Evolutionary conservation across 2,329 filamentous ascomycete genomes (phyloP), one percentile per base, ranked within the genome.

Genomic region (Neonectria coccinea): DNA sequence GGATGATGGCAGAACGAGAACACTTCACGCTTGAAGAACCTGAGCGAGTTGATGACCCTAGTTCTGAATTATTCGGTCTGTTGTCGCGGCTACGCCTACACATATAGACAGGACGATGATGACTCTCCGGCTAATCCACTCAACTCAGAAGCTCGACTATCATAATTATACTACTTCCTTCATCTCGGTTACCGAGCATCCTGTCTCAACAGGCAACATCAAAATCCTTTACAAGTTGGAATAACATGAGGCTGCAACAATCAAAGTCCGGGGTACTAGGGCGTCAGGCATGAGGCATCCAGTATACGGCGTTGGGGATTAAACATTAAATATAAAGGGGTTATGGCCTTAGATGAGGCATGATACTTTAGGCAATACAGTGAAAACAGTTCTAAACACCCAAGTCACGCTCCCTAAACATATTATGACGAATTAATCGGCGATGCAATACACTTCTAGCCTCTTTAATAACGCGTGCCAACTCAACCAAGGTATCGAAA

Each of bases 401-500:
- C 10, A 29, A 27, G 4, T 31, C 47, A 33, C 27, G 16, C 25
- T 33, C 29, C 22, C 47, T 50, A 18, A 48, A n/a, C 10, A 51
- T 11, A 42, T 4, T 25, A 54, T 54, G 14, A 29, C 33, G 18
- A 25, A 42, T 54, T 27, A 25, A 33, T 42, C 39, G 14, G 29
- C 20, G 33, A 41, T 41, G 16, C 9, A 11, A 48, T 53, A 36
- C 53, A 29, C 55, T 53, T 63, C 47, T 31, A 52, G 41, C 22
- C 57, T 50, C 42, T 55, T 12, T 18, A 52, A 56, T 27, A 52
- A 52, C 45, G 16, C 33, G 31, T 36, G 47, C 18, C 44, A 11
- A 45, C 53, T 62, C 45, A 56, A 60, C 42, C 48, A 63, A 65
- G 52, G 50, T 59, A 68, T 65, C 52, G 59, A 53, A 60, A 60